Base-by-base conservation (phyloP, 2,329 filamentous ascomycete species). In the Helotiales sp. region DNA sequence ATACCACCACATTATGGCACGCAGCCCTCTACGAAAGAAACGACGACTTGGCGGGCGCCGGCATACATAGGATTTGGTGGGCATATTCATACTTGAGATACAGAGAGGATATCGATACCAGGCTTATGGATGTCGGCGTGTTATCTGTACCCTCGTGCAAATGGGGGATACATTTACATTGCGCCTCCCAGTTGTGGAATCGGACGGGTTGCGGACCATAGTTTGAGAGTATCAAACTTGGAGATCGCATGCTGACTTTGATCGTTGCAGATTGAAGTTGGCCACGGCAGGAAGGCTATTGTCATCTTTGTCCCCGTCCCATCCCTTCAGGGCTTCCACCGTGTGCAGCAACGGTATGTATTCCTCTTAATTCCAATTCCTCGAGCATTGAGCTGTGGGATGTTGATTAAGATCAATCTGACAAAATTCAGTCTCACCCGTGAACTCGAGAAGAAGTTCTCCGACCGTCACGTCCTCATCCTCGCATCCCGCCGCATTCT, bases 401-500 rank as follows among this genome's bases (percentile, higher is more conserved):
- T 2, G 15, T 27, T 10, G 31, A 33, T 29, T 9, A 15, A 25
- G 9, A 25, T 10, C 9, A 31, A 3, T 49, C 53, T 59, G 22
- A 59, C 27, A 22, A 7, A 22, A 1, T 3, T 46, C 64, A 98
- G 93, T 77, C 88, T 99, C 77, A 99, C 95, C 81, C 95, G 95
- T 82, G 95, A 99, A 87, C 93, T 99, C 77, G 95, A 99, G 90
- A 99, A 99, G 92, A 99, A 99, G 86, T 99, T 99, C 91, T 98
- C 95, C 68, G 95, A 99, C 87, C 95, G 95, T 81, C 95, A 99
- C 81, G 95, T 99, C 79, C 85, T 99, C 79, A 92, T 99, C 87
- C 89, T 99, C 73, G 95, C 95, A 73, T 96, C 93, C 76, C 95
- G 95, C 86, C 95, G 95, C 81, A 99, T 99, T 75, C 87, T 99